Percentiles rank a stretch among this genome's conserved stretches.
These are phyloP conservation scores for Tetrahymena elliotti DNA, from an alignment of 73 alveolate genomes.

Conservation along the genomic window DNA sequence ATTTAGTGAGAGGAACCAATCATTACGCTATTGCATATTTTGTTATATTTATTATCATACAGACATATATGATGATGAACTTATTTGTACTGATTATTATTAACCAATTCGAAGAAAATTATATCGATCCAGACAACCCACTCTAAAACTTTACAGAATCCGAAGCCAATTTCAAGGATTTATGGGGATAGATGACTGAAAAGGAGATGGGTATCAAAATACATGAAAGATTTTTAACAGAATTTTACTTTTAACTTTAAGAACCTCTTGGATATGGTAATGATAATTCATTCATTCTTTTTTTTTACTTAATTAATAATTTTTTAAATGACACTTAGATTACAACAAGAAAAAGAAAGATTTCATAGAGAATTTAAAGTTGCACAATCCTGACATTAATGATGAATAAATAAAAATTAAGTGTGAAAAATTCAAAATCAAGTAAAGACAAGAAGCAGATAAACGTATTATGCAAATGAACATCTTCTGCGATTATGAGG, in stretches of 20 bases:
- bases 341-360: not conserved
- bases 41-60: not conserved
- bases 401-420: not conserved
- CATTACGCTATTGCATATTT: slow-evolving; percentile 8
- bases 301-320: not conserved
- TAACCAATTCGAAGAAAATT: slow-evolving; percentile 91
- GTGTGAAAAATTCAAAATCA: not conserved
- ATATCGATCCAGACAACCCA: slow-evolving; percentile 82
- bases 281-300: not conserved
- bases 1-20: slow-evolving; percentile 8
- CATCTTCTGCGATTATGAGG: not conserved
- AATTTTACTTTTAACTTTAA: slow-evolving; percentile 42
- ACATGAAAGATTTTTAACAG: slow-evolving; percentile 34
- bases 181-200: slow-evolving; percentile 69
- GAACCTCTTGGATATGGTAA: slow-evolving; percentile 58
- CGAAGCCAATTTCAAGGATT: slow-evolving; percentile 61
- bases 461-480: not conserved
- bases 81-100: slow-evolving; percentile 86
- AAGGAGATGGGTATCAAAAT: slow-evolving; percentile 52
- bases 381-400: not conserved
- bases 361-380: not conserved
- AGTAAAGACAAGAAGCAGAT: not conserved
- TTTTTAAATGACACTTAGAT: not conserved
- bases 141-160: slow-evolving; percentile 69
- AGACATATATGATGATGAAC: slow-evolving; percentile 22